Percentiles rank a stretch among this genome's conserved stretches.
phyloP scores from a whole-genome alignment of 2,329 filamentous ascomycete species.

The Monosporascus sp. region DNA sequence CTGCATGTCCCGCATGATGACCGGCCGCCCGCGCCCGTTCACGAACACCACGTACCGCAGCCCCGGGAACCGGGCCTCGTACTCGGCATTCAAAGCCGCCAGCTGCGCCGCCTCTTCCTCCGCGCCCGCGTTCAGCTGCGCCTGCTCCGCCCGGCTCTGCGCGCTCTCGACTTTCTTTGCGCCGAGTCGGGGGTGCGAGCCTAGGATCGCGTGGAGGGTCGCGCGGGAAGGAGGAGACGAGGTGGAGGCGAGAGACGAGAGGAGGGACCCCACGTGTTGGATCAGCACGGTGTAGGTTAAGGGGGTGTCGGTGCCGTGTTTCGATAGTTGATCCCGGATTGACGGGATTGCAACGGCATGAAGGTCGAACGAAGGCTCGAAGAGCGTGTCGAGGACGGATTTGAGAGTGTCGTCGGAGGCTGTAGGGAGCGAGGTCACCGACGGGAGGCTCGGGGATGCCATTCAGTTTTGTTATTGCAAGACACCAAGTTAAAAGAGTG shows the following conservation, averaged over 20 bases:
- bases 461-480: neutral
- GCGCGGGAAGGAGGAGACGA: slow-evolving; percentile 37
- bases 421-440: slow-evolving; percentile 48
- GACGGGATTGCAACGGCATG: slow-evolving; percentile 66
- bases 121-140: slow-evolving; percentile 54
- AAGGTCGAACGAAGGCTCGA: slow-evolving; percentile 74
- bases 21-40: slow-evolving; percentile 67
- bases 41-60: slow-evolving; percentile 90
- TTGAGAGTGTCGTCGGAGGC: slow-evolving; percentile 52
- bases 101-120: slow-evolving; percentile 55
- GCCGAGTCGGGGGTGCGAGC: slow-evolving; percentile 78
- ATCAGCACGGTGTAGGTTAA: slow-evolving; percentile 69
- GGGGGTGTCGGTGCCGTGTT: slow-evolving; percentile 26
- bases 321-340: slow-evolving; percentile 37
- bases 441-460: slow-evolving; percentile 43
- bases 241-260: slow-evolving; percentile 52
- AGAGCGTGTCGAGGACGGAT: slow-evolving; percentile 67
- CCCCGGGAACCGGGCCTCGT: slow-evolving; percentile 76
- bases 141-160: slow-evolving; percentile 77
- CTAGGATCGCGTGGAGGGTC: slow-evolving; percentile 67
- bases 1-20: slow-evolving; percentile 80
- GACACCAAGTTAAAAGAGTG: too few species aligned
- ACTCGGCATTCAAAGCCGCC: slow-evolving; percentile 64
- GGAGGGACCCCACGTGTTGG: slow-evolving; percentile 55
- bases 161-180: slow-evolving; percentile 77